These are phyloP conservation scores for Sporopachydermia lactativora DNA, from an alignment of 805 yeast genomes.

Conservation along the genomic window DNA sequence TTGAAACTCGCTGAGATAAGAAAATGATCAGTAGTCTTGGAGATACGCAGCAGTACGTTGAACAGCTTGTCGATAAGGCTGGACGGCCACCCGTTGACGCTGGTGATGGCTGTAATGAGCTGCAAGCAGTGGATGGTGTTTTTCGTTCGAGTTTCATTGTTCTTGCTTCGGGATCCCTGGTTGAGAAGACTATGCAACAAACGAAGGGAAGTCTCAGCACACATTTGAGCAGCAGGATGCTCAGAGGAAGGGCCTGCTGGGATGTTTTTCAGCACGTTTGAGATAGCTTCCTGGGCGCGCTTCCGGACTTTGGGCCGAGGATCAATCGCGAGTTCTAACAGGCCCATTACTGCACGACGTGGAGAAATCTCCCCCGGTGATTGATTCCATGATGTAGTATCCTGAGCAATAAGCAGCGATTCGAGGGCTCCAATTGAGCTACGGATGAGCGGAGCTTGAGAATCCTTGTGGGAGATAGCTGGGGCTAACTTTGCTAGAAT, in stretches of 20 bases:
- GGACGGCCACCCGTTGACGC: conserved; percentile 75
- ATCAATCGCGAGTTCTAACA: conserved; percentile 68
- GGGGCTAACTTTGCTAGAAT: conserved; percentile 74
- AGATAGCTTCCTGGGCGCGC: conserved; percentile 87
- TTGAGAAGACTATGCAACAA: conserved; percentile 29
- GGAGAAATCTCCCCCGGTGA: conserved; percentile 33
- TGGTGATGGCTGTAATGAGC: conserved; percentile 53
- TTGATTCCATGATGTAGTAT: conserved; percentile 59
- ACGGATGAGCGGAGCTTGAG: conserved; percentile 70
- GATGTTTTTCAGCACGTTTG: conserved; percentile 42
- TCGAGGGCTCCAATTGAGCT: conserved; percentile 83
- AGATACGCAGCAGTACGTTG: conserved; percentile 58
- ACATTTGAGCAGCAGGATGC: conserved; percentile 61
- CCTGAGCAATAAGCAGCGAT: conserved; percentile 66
- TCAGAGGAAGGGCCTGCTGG: conserved; percentile 68
- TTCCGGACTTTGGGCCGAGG: conserved; percentile 91
- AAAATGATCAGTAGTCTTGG: conserved; percentile 74
- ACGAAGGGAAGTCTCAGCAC: conserved; percentile 55
- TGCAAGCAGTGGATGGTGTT: conserved; percentile 56
- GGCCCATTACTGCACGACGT: conserved; percentile 63
- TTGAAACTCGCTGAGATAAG: conserved; percentile 70
- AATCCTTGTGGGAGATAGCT: conserved; percentile 48
- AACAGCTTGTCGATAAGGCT: conserved; percentile 56
- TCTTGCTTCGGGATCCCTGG: conserved; percentile 18
- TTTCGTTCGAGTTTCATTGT: conserved; percentile 20